Percentiles rank a stretch among this genome's conserved stretches.
Evolutionary conservation across 2,329 filamentous ascomycete genomes (phyloP).

Genomic region (Lasiodiplodia citricola): DNA sequence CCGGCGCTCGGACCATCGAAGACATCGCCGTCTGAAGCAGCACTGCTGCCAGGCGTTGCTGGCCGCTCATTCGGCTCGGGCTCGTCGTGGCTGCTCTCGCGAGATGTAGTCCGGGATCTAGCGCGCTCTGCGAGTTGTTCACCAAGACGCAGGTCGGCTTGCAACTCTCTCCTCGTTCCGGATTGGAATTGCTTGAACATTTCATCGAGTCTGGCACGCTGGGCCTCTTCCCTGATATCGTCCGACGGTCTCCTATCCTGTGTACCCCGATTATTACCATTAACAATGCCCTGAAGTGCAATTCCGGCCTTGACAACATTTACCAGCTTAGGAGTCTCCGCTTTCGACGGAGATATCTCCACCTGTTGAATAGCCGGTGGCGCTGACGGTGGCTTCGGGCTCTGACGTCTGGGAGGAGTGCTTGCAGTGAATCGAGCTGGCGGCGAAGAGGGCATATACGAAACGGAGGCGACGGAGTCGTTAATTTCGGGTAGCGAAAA

Average conservation of each 20-base stretch:
- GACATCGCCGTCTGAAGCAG: slow-evolving; percentile 31
- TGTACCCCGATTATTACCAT: slow-evolving; percentile 37
- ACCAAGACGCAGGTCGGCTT: slow-evolving; percentile 45
- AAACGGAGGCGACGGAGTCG: slow-evolving; percentile 21
- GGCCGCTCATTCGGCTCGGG: slow-evolving; percentile 7
- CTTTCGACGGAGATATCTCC: slow-evolving; percentile 26
- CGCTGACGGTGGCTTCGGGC: slow-evolving; percentile 33
- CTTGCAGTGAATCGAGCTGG: slow-evolving; percentile 32
- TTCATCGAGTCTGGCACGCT: slow-evolving; percentile 37
- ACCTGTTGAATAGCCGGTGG: slow-evolving; percentile 39
- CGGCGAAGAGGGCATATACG: slow-evolving; percentile 30
- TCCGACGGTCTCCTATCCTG: slow-evolving; percentile 29
- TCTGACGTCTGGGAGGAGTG: slow-evolving; percentile 38
- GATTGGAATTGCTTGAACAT: slow-evolving; percentile 48
- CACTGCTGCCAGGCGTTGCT: slow-evolving; percentile 6
- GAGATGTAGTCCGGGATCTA: slow-evolving; percentile 27
- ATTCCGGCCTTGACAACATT: slow-evolving; percentile 46
- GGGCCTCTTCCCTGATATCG: slow-evolving; percentile 33
- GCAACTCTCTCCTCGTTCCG: slow-evolving; percentile 45
- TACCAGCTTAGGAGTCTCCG: slow-evolving; percentile 32
- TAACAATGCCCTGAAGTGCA: slow-evolving; percentile 44
- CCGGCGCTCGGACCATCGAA: slow-evolving; percentile 34
- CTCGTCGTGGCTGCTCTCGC: not conserved
- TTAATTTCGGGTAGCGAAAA: slow-evolving; percentile 17
- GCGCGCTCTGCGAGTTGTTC: slow-evolving; percentile 42